A percentile compares a stretch with the other conserved stretches of the same genome.
These are phyloP conservation scores for Neurospora tetrasperma DNA, from an alignment of 495 filamentous ascomycete genomes.

Conservation along the genomic window DNA sequence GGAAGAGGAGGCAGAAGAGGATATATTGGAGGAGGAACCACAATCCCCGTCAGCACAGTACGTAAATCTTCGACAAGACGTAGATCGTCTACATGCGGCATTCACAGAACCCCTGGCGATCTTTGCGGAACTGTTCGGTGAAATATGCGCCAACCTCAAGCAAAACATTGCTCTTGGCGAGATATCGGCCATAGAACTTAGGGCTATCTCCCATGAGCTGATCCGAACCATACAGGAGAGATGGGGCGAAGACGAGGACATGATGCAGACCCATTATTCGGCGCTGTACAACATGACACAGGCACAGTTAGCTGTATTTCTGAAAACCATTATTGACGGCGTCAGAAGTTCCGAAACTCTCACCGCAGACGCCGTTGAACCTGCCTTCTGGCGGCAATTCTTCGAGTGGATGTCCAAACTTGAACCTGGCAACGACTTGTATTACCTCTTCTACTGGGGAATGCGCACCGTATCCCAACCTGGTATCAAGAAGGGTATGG, in stretches of 20 bases:
- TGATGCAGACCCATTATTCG: background rate
- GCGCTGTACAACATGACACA: background rate
- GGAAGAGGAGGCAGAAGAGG: background rate
- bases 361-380: background rate
- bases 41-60: background rate
- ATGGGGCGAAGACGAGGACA: background rate
- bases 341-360: background rate
- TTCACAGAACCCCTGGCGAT: background rate
- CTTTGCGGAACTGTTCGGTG: background rate
- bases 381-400: background rate
- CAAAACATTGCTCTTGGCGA: slow-evolving; percentile 9
- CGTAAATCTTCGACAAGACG: background rate
- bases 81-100: background rate
- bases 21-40: background rate
- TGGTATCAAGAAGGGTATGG: background rate
- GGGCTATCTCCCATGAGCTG: background rate
- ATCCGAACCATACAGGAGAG: background rate
- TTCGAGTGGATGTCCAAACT: background rate
- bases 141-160: slow-evolving; percentile 7
- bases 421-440: background rate
- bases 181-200: slow-evolving; percentile 1
- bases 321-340: background rate
- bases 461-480: background rate
- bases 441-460: background rate
- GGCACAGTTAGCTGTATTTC: background rate